These are phyloP conservation scores for Aquilaria yunnanensis DNA, from an alignment of 345 rosid species.

Conservation along the genomic window DNA sequence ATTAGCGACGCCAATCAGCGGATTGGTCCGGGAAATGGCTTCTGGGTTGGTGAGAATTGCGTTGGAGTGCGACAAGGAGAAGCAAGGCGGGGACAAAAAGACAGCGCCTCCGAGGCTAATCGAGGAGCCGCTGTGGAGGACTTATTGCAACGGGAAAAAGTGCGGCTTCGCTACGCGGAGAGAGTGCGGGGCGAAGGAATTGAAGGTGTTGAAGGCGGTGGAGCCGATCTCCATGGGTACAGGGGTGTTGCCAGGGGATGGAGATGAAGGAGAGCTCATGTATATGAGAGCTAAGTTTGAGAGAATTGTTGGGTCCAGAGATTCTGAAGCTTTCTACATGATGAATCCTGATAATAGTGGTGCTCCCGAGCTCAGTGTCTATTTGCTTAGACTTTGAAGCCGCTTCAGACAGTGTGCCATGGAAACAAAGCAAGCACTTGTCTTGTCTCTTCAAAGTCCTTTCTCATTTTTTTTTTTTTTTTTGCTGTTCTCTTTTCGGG, in stretches of 20 bases:
- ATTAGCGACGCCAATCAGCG: slow-evolving; percentile 89
- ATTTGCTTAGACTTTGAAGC: slow-evolving; percentile 73
- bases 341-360: slow-evolving; percentile 99
- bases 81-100: slow-evolving; percentile 23
- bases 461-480: not conserved
- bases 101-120: slow-evolving; percentile 48
- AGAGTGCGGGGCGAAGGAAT: slow-evolving; percentile 69
- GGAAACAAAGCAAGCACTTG: slow-evolving; percentile 7
- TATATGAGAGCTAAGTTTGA: slow-evolving; percentile 96
- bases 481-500: slow-evolving; percentile 4
- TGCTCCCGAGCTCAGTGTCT: slow-evolving; percentile 93
- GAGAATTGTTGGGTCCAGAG: slow-evolving; percentile 92
- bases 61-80: slow-evolving; percentile 72
- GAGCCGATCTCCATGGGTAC: slow-evolving; percentile 99
- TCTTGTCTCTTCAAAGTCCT: not conserved
- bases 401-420: not conserved
- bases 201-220: slow-evolving; percentile 72
- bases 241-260: slow-evolving; percentile 73
- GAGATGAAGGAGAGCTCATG: slow-evolving; percentile 44
- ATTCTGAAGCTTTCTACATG: slow-evolving; percentile 98
- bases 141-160: slow-evolving; percentile 91
- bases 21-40: slow-evolving; percentile 88
- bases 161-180: slow-evolving; percentile 78
- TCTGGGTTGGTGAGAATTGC: slow-evolving; percentile 95
- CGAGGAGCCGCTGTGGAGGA: slow-evolving; percentile 89